phyloP scores from a whole-genome alignment of 805 yeast species.

The Candida insectorum region DNA sequence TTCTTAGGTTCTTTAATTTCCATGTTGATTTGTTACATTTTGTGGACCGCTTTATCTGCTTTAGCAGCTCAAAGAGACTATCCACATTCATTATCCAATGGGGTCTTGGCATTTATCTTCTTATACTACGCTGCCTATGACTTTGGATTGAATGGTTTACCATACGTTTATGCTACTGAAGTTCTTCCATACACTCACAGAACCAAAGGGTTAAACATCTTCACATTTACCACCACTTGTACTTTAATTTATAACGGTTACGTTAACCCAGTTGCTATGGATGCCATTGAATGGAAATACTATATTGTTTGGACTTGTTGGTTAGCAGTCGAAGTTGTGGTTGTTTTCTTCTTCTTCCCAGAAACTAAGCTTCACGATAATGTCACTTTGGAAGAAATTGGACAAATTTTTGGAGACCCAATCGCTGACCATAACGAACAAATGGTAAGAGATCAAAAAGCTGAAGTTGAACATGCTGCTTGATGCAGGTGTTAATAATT shows the following conservation, averaged over 20 bases:
- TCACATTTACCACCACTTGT: constrained; percentile 17
- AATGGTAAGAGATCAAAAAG: constrained; percentile 1
- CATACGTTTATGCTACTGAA: constrained; percentile 45
- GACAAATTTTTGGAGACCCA: constrained; percentile 38
- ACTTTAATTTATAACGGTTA: constrained; percentile 24
- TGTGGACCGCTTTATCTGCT: constrained; percentile 24
- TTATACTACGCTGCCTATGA: constrained; percentile 20
- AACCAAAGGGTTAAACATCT: constrained; percentile 39
- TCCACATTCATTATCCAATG: constrained; percentile 13
- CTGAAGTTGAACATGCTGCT: constrained; percentile 7
- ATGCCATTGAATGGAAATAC: constrained; percentile 40
- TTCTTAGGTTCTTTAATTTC: constrained; percentile 22
- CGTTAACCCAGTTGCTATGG: constrained; percentile 39
- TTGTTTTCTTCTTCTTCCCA: constrained; percentile 33
- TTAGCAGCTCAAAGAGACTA: constrained; percentile 17
- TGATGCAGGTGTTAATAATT: too few species aligned
- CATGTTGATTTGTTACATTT: constrained; percentile 23
- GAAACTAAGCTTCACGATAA: constrained; percentile 36
- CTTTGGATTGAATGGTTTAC: constrained; percentile 43
- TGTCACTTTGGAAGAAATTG: constrained; percentile 41
- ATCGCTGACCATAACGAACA: constrained; percentile 5
- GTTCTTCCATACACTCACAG: constrained; percentile 35
- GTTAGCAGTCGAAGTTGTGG: constrained; percentile 24
- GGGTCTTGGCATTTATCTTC: constrained; percentile 23
- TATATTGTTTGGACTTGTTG: constrained; percentile 38